Conservation (phyloP, 1,139 yeast genomes). For the Suhomyces yuchorum region DNA sequence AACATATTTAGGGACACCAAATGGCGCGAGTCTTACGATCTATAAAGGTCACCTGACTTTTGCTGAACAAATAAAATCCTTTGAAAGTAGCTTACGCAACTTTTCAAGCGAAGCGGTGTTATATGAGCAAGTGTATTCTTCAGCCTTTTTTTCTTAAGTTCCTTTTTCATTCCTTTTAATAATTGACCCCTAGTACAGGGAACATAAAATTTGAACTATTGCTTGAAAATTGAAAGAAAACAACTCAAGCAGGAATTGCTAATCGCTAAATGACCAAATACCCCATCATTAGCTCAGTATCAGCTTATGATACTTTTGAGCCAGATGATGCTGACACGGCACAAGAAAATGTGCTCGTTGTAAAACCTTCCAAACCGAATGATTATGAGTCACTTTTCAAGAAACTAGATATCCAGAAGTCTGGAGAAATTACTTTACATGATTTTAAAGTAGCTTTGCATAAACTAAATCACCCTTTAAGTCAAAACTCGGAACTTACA, state of each 20-base stretch:
- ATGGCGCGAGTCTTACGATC: too few relatives aligned
- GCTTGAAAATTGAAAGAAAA: neutral
- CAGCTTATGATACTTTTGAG: slow-evolving; percentile 12
- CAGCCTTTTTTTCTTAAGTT: neutral
- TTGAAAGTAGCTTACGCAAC: slow-evolving; percentile 11
- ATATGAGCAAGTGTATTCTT: neutral
- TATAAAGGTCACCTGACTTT: slow-evolving; percentile 12
- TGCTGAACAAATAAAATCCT: slow-evolving; percentile 10
- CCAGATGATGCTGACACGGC: neutral
- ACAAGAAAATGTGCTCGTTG: slow-evolving; percentile 1
- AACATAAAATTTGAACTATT: neutral
- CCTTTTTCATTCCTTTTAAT: neutral
- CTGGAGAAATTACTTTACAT: slow-evolving; percentile 57
- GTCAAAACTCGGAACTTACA: slow-evolving; percentile 63
- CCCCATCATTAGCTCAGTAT: slow-evolving; percentile 15
- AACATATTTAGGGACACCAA: too few relatives aligned
- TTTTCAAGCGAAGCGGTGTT: slow-evolving; percentile 3
- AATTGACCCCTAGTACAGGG: neutral
- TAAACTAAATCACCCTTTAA: slow-evolving; percentile 63
- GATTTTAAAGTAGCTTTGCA: slow-evolving; percentile 59
- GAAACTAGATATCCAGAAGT: slow-evolving; percentile 52
- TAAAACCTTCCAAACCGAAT: slow-evolving; percentile 17
- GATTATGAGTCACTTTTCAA: slow-evolving; percentile 37
- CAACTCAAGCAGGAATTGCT: neutral
- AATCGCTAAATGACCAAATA: slow-evolving; percentile 8